These are phyloP conservation scores for Scedosporium boydii DNA, from an alignment of 2,329 filamentous ascomycete genomes.

Conservation along the genomic window DNA sequence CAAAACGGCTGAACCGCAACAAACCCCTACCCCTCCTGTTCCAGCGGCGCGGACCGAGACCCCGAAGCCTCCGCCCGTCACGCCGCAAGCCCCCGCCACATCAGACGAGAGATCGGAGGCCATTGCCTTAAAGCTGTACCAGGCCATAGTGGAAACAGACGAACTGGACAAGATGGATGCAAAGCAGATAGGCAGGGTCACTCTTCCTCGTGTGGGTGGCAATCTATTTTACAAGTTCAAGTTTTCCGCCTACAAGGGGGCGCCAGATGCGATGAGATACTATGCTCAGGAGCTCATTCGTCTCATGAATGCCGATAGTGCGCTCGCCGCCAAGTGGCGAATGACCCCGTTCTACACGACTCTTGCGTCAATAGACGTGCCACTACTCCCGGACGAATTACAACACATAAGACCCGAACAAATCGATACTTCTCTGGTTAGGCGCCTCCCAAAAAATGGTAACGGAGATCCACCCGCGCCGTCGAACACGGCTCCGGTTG, in stretches of 20 bases:
- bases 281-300: neutral
- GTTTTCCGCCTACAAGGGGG: conserved; percentile 17
- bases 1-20: neutral
- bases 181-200: conserved; percentile 14
- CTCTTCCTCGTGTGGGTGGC: conserved; percentile 14
- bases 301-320: neutral
- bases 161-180: conserved; percentile 4
- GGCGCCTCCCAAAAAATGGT: neutral
- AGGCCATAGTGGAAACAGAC: conserved; percentile 1
- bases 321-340: neutral
- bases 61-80: neutral
- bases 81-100: neutral
- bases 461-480: neutral
- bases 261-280: neutral
- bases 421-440: conserved; percentile 1
- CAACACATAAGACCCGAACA: neutral
- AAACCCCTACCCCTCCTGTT: neutral
- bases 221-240: conserved; percentile 23
- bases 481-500: neutral
- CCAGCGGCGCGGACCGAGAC: neutral
- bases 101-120: neutral
- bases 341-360: neutral
- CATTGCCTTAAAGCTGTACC: neutral
- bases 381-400: neutral
- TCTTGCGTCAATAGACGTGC: neutral